Conservation (phyloP, 345 rosid genomes). For the Citrus inodora region DNA sequence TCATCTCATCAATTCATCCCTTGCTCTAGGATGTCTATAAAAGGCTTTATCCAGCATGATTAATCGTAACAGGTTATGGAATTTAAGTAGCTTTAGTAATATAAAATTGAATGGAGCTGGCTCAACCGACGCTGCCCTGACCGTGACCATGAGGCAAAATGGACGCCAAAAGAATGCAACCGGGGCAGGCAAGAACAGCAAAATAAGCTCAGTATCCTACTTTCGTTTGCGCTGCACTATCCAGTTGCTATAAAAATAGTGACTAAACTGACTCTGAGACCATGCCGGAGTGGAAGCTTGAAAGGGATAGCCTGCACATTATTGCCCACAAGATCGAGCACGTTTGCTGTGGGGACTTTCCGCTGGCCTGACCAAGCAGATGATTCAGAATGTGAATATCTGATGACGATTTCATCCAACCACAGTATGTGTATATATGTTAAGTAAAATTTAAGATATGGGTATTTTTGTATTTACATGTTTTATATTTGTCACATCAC, state of each 20-base stretch:
- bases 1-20: not conserved
- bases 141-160: not conserved
- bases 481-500: too few relatives aligned
- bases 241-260: constrained; percentile 41
- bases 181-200: not conserved
- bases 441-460: too few relatives aligned
- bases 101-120: constrained; percentile 12
- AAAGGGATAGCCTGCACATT: constrained; percentile 41
- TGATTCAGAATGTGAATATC: not conserved
- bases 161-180: not conserved
- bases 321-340: constrained; percentile 29
- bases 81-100: not conserved
- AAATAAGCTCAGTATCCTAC: not conserved
- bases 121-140: not conserved
- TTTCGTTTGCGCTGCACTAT: constrained; percentile 61
- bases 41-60: not conserved
- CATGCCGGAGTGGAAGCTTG: constrained; percentile 53
- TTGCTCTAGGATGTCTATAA: constrained; percentile 3
- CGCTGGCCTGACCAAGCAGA: constrained; percentile 38
- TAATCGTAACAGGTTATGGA: not conserved
- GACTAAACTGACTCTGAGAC: constrained; percentile 31
- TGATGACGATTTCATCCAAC: too few relatives aligned
- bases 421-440: too few relatives aligned
- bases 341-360: constrained; percentile 54
- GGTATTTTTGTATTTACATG: too few relatives aligned